Evolutionary conservation across 148 eudicot genomes (phyloP).

Genomic region (Cornus kousa): DNA sequence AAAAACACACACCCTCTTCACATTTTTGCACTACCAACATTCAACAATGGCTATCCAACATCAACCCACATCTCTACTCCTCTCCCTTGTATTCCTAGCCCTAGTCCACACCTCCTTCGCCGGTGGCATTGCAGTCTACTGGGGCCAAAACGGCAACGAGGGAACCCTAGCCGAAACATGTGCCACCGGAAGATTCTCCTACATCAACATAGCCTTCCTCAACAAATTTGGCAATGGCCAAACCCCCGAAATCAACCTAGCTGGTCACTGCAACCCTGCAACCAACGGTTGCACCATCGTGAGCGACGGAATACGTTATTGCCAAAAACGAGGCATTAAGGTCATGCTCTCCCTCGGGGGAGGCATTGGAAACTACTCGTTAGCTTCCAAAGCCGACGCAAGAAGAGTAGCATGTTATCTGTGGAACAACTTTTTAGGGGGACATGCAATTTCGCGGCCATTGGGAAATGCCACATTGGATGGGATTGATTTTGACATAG

Average conservation of each 20-base stretch:
- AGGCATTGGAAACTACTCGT: constrained; percentile 45
- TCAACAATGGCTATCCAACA: no score
- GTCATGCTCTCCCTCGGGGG: constrained; percentile 48
- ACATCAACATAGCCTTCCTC: constrained; percentile 44
- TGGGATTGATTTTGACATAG: constrained; percentile 49
- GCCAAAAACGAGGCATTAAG: constrained; percentile 40
- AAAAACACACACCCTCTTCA: background rate
- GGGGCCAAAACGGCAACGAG: background rate
- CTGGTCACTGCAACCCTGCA: constrained; percentile 47
- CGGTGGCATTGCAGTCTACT: background rate
- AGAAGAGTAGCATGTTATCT: constrained; percentile 29
- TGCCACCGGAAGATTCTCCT: constrained; percentile 37
- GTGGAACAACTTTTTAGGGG: constrained; percentile 37
- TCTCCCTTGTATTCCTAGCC: constrained; percentile 28
- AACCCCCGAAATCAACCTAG: constrained; percentile 39
- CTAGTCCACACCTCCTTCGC: constrained; percentile 5
- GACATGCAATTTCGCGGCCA: constrained; percentile 30
- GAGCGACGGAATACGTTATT: constrained; percentile 32
- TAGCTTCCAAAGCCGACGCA: constrained; percentile 37
- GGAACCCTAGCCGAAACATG: constrained; percentile 7
- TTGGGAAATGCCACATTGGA: constrained; percentile 38
- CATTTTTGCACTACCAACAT: no score
- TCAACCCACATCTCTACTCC: constrained; percentile 23
- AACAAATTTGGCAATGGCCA: constrained; percentile 48
- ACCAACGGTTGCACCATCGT: constrained; percentile 36